Evolutionary conservation across 1,139 yeast species (phyloP).

Genomic region (Waltiozyma sp.): DNA sequence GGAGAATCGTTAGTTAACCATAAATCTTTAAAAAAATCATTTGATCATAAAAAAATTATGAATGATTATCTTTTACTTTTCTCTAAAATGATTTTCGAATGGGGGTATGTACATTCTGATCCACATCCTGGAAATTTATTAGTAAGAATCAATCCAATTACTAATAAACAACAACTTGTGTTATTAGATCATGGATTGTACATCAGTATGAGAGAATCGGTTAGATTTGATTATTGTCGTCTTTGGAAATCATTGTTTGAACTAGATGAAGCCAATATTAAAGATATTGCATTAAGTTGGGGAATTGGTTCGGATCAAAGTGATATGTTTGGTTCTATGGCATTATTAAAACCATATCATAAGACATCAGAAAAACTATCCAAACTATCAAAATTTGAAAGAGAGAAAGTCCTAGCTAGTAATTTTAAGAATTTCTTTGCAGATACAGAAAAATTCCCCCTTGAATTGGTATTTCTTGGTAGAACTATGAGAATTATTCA

Average conservation of each 20-base stretch:
- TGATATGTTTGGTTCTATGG: conserved; percentile 51
- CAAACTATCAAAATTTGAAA: conserved; percentile 26
- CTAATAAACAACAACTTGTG: conserved; percentile 47
- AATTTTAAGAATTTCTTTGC: conserved; percentile 39
- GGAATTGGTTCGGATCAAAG: conserved; percentile 49
- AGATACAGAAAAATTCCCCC: conserved; percentile 57
- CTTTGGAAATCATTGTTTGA: conserved; percentile 58
- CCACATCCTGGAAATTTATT: conserved; percentile 77
- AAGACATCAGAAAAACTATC: conserved; percentile 17
- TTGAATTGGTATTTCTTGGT: conserved; percentile 53
- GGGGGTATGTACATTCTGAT: conserved; percentile 73
- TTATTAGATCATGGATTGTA: conserved; percentile 70
- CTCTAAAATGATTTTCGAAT: conserved; percentile 59
- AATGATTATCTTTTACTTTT: conserved; percentile 42
- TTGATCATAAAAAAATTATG: conserved; percentile 35
- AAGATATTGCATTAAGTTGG: conserved; percentile 45
- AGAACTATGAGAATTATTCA: conserved; percentile 69
- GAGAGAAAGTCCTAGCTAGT: conserved; percentile 26
- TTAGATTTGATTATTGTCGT: conserved; percentile 44
- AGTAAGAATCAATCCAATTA: conserved; percentile 30
- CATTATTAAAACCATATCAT: conserved; percentile 39
- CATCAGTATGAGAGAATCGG: conserved; percentile 38
- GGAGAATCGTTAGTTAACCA: conserved; percentile 47
- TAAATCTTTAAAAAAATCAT: conserved; percentile 27
- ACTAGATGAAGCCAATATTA: conserved; percentile 37